Conservation (phyloP, 164 flowering plant genomes). For the Buxus sempervirens region DNA sequence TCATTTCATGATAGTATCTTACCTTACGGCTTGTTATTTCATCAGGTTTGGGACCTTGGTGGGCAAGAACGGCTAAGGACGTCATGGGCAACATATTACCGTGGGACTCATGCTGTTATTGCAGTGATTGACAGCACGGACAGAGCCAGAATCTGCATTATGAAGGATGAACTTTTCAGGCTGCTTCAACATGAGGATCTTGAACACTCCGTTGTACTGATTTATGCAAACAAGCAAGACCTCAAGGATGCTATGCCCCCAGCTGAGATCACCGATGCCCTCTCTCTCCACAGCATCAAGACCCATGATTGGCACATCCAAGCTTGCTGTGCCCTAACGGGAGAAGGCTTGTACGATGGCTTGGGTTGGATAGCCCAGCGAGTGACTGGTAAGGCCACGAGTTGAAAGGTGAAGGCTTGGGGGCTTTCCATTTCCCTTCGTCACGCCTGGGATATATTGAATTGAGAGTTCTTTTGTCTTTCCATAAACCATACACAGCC, state of each 20-base stretch:
- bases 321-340: conserved; percentile 83
- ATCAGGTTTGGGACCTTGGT: conserved; percentile 92
- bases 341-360: conserved; percentile 87
- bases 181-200: conserved; percentile 83
- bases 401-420: conserved; percentile 21
- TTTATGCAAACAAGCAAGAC: conserved; percentile 92
- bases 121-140: conserved; percentile 95
- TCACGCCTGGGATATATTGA: background rate
- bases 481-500: background rate
- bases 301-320: conserved; percentile 97
- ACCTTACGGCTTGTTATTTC: too few species aligned
- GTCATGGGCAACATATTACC: conserved; percentile 96
- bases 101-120: conserved; percentile 90
- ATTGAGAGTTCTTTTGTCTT: conserved; percentile 5
- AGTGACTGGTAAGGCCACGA: conserved; percentile 66
- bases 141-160: conserved; percentile 72
- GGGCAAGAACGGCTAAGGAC: conserved; percentile 92
- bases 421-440: background rate
- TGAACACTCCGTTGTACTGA: conserved; percentile 63
- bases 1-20: too few species aligned
- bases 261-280: conserved; percentile 84
- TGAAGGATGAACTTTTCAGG: conserved; percentile 91
- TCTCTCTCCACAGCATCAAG: conserved; percentile 91
- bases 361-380: conserved; percentile 86
- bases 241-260: conserved; percentile 92